Evolutionary conservation across 495 filamentous ascomycete species (phyloP).

Genomic region (Melanomma pulvis-pyrius): DNA sequence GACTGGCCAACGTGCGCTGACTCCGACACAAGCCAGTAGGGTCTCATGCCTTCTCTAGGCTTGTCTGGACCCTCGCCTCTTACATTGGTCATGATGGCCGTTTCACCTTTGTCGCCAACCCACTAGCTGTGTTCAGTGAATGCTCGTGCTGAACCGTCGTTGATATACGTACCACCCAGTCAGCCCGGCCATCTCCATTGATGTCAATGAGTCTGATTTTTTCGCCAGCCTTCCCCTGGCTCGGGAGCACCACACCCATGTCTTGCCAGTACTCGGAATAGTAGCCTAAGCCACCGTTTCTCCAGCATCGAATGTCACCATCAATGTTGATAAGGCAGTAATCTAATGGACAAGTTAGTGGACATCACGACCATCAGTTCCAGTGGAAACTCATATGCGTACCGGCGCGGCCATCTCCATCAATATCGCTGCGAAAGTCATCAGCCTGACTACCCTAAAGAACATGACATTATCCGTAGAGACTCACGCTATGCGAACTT

Average conservation of each 20-base stretch:
- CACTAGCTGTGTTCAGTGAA: not conserved
- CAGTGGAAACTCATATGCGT: not conserved
- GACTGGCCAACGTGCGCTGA: not conserved
- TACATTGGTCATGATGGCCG: constrained; percentile 5
- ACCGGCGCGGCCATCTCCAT: not conserved
- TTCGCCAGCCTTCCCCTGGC: not conserved
- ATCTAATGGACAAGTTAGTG: not conserved
- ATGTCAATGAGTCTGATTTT: constrained; percentile 1
- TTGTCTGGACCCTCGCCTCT: not conserved
- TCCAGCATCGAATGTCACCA: constrained; percentile 3
- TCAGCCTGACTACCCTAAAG: too few relatives aligned
- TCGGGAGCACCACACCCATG: not conserved
- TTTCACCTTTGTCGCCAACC: constrained; percentile 11
- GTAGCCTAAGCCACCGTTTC: not conserved
- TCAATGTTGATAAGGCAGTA: constrained; percentile 4
- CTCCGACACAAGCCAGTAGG: not conserved
- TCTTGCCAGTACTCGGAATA: not conserved
- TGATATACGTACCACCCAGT: not conserved
- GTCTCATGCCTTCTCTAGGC: not conserved
- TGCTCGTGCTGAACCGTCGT: not conserved
- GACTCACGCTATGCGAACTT: not conserved
- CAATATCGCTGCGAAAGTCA: too few relatives aligned
- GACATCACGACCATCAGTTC: too few relatives aligned
- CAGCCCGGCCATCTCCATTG: constrained; percentile 10
- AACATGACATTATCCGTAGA: too few relatives aligned